Conservation (phyloP, 495 filamentous ascomycete species). For the Podospora pseudoanserina region DNA sequence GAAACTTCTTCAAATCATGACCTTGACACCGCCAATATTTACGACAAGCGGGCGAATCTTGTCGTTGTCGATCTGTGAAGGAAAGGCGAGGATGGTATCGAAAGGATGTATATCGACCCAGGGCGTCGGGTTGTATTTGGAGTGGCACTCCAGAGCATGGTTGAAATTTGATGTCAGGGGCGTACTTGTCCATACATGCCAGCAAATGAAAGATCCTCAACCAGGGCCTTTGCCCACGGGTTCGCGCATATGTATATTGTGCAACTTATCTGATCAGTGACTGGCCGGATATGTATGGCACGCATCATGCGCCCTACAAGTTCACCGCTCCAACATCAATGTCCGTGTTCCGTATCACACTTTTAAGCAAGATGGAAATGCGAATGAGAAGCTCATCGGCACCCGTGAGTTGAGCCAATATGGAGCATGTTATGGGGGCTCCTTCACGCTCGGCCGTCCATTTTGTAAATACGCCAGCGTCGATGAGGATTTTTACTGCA, state of each 20-base stretch:
- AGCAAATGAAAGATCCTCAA: constrained; percentile 11
- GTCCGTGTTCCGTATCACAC: background rate
- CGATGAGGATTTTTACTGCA: constrained; percentile 26
- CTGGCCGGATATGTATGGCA: constrained; percentile 8
- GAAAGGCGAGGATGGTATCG: constrained; percentile 5
- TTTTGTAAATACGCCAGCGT: constrained; percentile 28
- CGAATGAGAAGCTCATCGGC: constrained; percentile 14
- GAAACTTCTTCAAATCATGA: constrained; percentile 41
- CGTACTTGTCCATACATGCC: constrained; percentile 17
- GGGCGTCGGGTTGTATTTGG: constrained; percentile 24
- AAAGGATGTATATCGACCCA: constrained; percentile 30
- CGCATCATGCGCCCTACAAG: constrained; percentile 9
- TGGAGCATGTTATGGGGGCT: constrained; percentile 17
- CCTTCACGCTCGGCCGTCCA: constrained; percentile 25
- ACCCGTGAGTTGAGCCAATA: constrained; percentile 24
- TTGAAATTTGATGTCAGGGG: constrained; percentile 21
- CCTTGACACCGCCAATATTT: constrained; percentile 47
- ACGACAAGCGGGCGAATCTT: constrained; percentile 42
- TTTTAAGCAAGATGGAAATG: no score
- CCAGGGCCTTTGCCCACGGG: constrained; percentile 16
- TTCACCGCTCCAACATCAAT: no score
- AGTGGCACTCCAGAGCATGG: constrained; percentile 29
- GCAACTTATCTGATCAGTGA: constrained; percentile 2
- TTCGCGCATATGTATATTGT: constrained; percentile 13
- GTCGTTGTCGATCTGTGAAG: constrained; percentile 12